Conservation (phyloP, 129 eudicot genomes). For the Mikania micrantha region DNA sequence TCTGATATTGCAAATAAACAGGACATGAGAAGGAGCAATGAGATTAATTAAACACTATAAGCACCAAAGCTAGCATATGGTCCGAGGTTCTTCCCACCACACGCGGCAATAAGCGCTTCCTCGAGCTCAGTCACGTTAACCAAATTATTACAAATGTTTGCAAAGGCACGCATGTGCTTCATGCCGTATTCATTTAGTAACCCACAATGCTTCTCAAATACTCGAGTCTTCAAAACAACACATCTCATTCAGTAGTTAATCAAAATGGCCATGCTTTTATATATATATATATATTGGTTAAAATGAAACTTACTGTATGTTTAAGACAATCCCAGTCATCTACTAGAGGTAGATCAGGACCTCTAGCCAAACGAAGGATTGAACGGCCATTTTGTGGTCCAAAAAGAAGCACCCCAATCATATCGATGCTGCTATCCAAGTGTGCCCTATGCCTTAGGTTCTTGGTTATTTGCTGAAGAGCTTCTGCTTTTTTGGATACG, state of each 20-base stretch:
- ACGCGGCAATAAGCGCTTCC: slow-evolving; percentile 51
- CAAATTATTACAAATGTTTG: slow-evolving; percentile 72
- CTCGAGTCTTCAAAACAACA: slow-evolving; percentile 40
- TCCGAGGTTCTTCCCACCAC: slow-evolving; percentile 32
- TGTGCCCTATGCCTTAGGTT: slow-evolving; percentile 39
- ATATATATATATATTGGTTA: neutral
- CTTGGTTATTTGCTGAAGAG: slow-evolving; percentile 35
- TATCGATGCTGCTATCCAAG: slow-evolving; percentile 50
- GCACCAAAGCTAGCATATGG: slow-evolving; percentile 19
- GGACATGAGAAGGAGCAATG: neutral
- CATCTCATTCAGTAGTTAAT: slow-evolving; percentile 6
- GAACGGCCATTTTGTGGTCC: slow-evolving; percentile 41
- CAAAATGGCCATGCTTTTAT: neutral
- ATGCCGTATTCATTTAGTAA: slow-evolving; percentile 70
- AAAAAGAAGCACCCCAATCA: slow-evolving; percentile 51
- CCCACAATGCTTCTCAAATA: slow-evolving; percentile 74
- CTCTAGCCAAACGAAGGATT: slow-evolving; percentile 21
- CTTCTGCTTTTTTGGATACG: slow-evolving; percentile 27
- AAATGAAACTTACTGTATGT: slow-evolving; percentile 41
- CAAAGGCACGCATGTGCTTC: slow-evolving; percentile 89
- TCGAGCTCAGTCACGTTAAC: slow-evolving; percentile 26
- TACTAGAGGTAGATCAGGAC: slow-evolving; percentile 37
- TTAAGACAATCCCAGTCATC: slow-evolving; percentile 80
- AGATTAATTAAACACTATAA: slow-evolving; percentile 46
- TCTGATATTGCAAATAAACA: slow-evolving; percentile 3